Evolutionary conservation across 768 basidiomycete genomes (phyloP), one percentile per base, ranked within the genome.

Genomic region (Hortiboletus campestris): DNA sequence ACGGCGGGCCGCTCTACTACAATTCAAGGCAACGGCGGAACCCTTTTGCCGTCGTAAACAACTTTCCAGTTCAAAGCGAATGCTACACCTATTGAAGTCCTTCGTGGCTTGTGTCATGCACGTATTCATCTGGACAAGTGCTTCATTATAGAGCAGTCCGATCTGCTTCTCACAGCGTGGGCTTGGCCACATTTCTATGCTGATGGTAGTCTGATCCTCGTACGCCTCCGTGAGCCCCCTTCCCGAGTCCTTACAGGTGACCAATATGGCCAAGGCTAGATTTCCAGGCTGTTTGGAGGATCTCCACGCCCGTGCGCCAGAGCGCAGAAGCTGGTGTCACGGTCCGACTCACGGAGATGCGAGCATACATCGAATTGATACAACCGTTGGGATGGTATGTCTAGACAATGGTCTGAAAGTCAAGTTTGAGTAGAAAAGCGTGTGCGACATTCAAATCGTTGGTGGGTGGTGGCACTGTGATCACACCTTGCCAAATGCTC

Each of bases 111-210:
- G 48, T 84, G 83, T 65, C 84, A 85, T 68, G 77, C 82, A 19
- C 84, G 86, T 62, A 80, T 87, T 60, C 84, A 85, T 68, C 76
- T 86, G 32, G 84, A 86, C 74, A 85, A 87, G 69, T 85, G 83
- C 69, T 85, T 85, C 65, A 80, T 87, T 47, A 72, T 87, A 52
- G 80, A 79, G 59, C 70, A 77, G 67, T 84, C 82, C 57, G 77
- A 76, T 49, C 69, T 76, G 20, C 76, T 85, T 41, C 62, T 75
- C 22, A 76, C 75, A 43, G 83, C 84, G 84, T 85, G 69, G 50
- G 77, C 61, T 14, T 22, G 38, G 20, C n/a, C 29, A 29, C 20
- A 10, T 34, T 42, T 25, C n/a, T 28, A 32, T 29, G 16, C 6
- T 20, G 16, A 29, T 25, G n/a, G n/a, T n/a, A 17, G 36, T 22